phyloP scores from a whole-genome alignment of 352 stramenopile species.

The Globisporangium heterothallicum region DNA sequence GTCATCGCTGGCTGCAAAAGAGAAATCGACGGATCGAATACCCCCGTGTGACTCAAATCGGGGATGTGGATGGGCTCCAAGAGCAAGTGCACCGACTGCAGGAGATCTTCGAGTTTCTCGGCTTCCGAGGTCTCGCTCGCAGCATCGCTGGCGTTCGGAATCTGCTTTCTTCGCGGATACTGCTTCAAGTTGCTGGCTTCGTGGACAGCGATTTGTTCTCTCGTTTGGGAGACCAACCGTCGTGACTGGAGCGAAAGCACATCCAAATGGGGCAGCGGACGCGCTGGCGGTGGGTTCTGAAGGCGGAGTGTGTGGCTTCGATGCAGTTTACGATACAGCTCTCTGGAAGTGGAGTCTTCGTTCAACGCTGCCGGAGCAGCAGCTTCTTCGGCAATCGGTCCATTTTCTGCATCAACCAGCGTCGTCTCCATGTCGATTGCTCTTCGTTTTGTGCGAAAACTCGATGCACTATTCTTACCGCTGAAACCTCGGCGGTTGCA shows the following conservation, averaged over 20 bases:
- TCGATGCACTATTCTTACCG: too few relatives aligned
- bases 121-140: slow-evolving; percentile 9
- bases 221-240: slow-evolving; percentile 32
- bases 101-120: slow-evolving; percentile 26
- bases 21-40: slow-evolving; percentile 25
- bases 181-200: slow-evolving; percentile 6
- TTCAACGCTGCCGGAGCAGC: background rate
- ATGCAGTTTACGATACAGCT: background rate
- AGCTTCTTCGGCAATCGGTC: background rate
- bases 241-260: slow-evolving; percentile 60
- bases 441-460: too few relatives aligned
- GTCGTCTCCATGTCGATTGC: too few relatives aligned
- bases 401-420: background rate
- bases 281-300: background rate
- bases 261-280: slow-evolving; percentile 48
- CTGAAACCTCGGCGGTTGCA: too few relatives aligned
- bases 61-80: slow-evolving; percentile 58
- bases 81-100: slow-evolving; percentile 39
- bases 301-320: background rate
- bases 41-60: slow-evolving; percentile 49
- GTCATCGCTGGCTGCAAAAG: background rate
- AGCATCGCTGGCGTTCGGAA: background rate
- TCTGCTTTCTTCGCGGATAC: slow-evolving; percentile 3
- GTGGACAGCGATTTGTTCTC: slow-evolving; percentile 24
- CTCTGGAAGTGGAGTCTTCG: too few relatives aligned